These are phyloP conservation scores for Russula lepida DNA, from an alignment of 768 basidiomycete species.

Conservation along the genomic window DNA sequence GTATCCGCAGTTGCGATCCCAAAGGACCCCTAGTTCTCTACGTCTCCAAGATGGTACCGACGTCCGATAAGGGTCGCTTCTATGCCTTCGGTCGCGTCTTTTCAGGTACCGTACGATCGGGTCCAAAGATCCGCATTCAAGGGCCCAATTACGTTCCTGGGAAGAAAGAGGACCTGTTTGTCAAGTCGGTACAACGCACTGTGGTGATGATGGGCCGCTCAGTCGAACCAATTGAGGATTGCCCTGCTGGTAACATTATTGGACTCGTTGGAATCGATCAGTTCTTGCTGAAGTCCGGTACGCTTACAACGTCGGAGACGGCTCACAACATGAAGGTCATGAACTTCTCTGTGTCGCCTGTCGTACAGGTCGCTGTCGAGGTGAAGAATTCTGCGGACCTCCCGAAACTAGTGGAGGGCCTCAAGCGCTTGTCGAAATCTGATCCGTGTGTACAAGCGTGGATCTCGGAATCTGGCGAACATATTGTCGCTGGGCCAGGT, in stretches of 20 bases:
- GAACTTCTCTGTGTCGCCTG: conserved; percentile 99
- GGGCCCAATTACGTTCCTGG: conserved; percentile 98
- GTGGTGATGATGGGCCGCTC: conserved; percentile 99
- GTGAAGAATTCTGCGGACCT: conserved; percentile 99
- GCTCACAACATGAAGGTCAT: conserved; percentile 99
- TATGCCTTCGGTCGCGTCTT: conserved; percentile 99
- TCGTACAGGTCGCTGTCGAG: conserved; percentile 98
- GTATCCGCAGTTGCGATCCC: conserved; percentile 97
- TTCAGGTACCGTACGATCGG: conserved; percentile 93
- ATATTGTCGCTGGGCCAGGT: conserved; percentile 99
- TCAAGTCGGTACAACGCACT: conserved; percentile 98
- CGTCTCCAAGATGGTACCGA: conserved; percentile 99
- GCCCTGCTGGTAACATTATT: conserved; percentile 96
- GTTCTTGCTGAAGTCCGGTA: conserved; percentile 99
- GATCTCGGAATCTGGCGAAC: conserved; percentile 89
- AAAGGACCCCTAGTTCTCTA: conserved; percentile 94
- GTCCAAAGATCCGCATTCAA: conserved; percentile 98
- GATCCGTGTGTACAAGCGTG: conserved; percentile 98
- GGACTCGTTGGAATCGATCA: conserved; percentile 99
- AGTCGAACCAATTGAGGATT: conserved; percentile 98
- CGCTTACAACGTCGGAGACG: conserved; percentile 94
- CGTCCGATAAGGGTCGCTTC: conserved; percentile 99
- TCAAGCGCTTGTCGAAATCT: conserved; percentile 99
- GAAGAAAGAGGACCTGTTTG: conserved; percentile 96
- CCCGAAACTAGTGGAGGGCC: conserved; percentile 99